Percentiles rank a stretch among this genome's conserved stretches.
Conservation (phyloP, 257 asterid genomes). For the Ophiorrhiza pumila region DNA sequence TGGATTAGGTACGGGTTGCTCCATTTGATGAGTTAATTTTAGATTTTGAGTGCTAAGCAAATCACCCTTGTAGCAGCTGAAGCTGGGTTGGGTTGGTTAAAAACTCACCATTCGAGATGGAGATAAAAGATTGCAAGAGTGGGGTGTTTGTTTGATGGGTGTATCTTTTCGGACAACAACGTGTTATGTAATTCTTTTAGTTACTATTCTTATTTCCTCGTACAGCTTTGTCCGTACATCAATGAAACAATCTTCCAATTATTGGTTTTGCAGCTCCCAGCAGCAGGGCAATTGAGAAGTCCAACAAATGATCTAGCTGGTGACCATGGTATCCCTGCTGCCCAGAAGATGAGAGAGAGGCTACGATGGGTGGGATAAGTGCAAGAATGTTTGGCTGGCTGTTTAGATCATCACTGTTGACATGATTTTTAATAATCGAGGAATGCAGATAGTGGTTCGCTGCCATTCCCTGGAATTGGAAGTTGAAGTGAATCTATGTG, state of each 20-base stretch:
- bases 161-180: background rate
- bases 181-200: background rate
- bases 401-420: conserved; percentile 4
- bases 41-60: no score
- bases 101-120: background rate
- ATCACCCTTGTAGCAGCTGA: no score
- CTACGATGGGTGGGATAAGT: background rate
- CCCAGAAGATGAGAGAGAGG: conserved; percentile 4
- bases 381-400: background rate
- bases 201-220: background rate
- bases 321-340: conserved; percentile 1
- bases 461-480: conserved; percentile 1
- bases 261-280: conserved; percentile 42
- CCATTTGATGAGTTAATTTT: background rate
- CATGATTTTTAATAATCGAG: background rate
- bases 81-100: no score
- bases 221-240: background rate
- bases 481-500: conserved; percentile 10
- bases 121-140: background rate
- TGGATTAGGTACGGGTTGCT: conserved; percentile 53
- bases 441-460: conserved; percentile 11
- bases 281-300: conserved; percentile 45
- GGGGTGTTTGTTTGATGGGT: background rate
- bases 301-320: conserved; percentile 45
- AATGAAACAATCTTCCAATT: background rate